Conservation (phyloP, 176 grass and related monocot genomes). For the sorghum (Sorghum bicolor) region Sorghum_bicolor_NCBIv3 NC_012871.2:69686001-69686500, state of each 20-base stretch:
- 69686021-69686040: conserved; percentile 6
- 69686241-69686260: background rate
- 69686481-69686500: background rate
- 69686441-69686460: background rate
- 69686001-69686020: background rate
- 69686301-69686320: conserved; percentile 1
- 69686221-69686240: background rate
- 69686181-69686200: background rate
- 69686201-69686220: background rate
- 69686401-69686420: conserved; percentile 4
- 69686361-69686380: background rate
- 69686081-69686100: background rate
- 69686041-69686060: background rate
- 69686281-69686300: conserved; percentile 16
- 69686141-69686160: background rate
- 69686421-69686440: background rate
- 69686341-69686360: background rate
- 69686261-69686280: background rate
- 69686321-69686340: background rate
- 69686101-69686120: background rate
- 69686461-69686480: background rate
- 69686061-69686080: background rate
- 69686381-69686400: background rate
- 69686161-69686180: background rate
- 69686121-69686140: conserved; percentile 10